phyloP scores from a whole-genome alignment of 352 stramenopile species.

The Phytophthora pluvialis region DNA sequence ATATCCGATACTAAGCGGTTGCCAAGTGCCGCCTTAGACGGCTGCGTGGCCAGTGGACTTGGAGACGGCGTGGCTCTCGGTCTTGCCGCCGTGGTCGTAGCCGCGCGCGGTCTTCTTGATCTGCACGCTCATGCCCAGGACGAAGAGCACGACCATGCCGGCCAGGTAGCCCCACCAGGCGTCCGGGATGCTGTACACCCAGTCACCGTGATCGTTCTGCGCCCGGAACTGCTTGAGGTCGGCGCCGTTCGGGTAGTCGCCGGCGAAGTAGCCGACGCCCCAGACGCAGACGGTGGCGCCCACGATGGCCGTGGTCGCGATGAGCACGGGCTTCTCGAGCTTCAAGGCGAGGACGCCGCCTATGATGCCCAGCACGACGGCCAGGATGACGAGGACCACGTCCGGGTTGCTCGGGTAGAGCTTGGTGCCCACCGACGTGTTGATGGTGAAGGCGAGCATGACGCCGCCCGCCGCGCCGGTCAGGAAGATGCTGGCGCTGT shows the following conservation, averaged over 20 bases:
- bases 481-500: conserved; percentile 59
- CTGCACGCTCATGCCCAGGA: conserved; percentile 66
- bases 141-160: conserved; percentile 58
- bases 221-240: conserved; percentile 58
- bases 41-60: conserved; percentile 37
- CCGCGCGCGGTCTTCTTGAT: conserved; percentile 66
- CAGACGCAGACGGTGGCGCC: conserved; percentile 59
- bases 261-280: conserved; percentile 73
- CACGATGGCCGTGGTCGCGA: conserved; percentile 65
- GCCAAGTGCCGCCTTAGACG: conserved; percentile 21
- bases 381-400: conserved; percentile 50
- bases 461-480: conserved; percentile 50
- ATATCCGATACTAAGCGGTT: too few species aligned
- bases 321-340: conserved; percentile 60
- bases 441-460: conserved; percentile 58
- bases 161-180: conserved; percentile 83
- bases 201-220: conserved; percentile 45
- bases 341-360: conserved; percentile 58
- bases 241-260: conserved; percentile 66
- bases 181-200: conserved; percentile 66
- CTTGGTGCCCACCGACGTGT: conserved; percentile 54
- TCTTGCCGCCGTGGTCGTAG: conserved; percentile 52
- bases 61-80: conserved; percentile 32
- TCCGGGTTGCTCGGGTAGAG: conserved; percentile 59
- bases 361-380: conserved; percentile 46